phyloP scores from a whole-genome alignment of 257 asterid species.

The Pogostemon cablin region DNA sequence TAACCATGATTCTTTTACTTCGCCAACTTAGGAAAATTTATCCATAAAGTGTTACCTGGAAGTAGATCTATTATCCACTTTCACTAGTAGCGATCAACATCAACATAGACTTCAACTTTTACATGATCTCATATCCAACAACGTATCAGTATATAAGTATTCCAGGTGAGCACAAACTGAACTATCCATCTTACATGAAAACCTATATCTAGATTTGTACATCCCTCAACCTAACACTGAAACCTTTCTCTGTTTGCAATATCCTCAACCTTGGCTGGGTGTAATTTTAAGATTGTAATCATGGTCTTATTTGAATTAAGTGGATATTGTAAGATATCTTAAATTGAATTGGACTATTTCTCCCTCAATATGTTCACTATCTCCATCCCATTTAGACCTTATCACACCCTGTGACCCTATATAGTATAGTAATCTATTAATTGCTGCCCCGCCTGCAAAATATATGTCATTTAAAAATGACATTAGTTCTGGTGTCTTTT shows the following conservation, averaged over 20 bases:
- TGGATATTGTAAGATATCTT: neutral
- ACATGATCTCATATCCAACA: neutral
- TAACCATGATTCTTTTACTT: too few species aligned
- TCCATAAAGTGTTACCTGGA: too few species aligned
- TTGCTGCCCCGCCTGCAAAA: neutral
- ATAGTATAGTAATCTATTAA: neutral
- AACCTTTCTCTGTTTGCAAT: neutral
- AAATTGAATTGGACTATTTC: neutral
- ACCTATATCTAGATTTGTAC: neutral
- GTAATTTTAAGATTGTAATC: neutral
- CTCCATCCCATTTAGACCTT: slow-evolving; percentile 9
- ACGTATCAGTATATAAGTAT: neutral
- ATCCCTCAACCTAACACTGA: neutral
- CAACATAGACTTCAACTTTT: neutral
- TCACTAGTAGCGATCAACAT: neutral
- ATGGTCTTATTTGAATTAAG: neutral
- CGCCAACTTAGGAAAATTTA: too few species aligned
- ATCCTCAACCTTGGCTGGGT: neutral
- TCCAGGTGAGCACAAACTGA: neutral
- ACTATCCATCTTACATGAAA: neutral
- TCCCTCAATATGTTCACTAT: neutral
- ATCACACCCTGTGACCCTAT: neutral
- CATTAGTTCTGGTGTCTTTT: neutral
- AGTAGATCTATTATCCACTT: too few species aligned
- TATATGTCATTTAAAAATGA: neutral